Evolutionary conservation across 371 early-diverging fungal species (phyloP), one percentile per base, ranked within the genome.

Genomic region (Cokeromyces recurvatus): DNA sequence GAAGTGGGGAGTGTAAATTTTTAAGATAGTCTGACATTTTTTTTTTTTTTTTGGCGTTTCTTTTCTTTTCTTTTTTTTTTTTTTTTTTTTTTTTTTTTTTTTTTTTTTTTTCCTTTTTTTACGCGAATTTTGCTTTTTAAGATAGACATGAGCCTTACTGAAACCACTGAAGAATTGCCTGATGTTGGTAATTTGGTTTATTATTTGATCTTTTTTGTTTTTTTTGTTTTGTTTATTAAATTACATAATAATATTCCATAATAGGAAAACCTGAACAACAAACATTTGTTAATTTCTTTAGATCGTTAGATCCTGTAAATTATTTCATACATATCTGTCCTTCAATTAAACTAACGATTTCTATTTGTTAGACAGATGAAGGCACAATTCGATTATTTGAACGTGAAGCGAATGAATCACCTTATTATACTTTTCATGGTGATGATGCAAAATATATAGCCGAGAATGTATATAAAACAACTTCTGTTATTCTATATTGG

Each of bases 391-490:
- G 89, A 1, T 55, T 91, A 25, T 91, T 89, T 51, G 89, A 89
- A 56, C 74, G 91, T 29, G 68, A 77, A 24, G 58, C 59, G 6
- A 72, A 62, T 38, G 67, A 64, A 16, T 53, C 61, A 17, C 37
- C 35, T 23, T 70, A 69, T 38, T 95, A 92, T 60, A 88, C 86
- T 34, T 86, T 89, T 1, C 95, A 95, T 55, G 96, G 91, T 1
- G 84, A 86, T 6, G 92, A 95, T 54, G 97, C 98, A 0, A 54
- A 77, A 15, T 90, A 80, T 52, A 81, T 92, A 17, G 94, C 97
- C 4, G 73, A 85, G 32, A 60, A 67, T 31, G 84, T 96, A 3
- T 96, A 88, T 79, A 90, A 93, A 53, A 96, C 98, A 2, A 66
- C 86, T 0, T 78, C 94, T 0, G 95, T 94, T 8, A 65, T 97